Evolutionary conservation across 768 basidiomycete species (phyloP).

Genomic region (Mycena galericulata): DNA sequence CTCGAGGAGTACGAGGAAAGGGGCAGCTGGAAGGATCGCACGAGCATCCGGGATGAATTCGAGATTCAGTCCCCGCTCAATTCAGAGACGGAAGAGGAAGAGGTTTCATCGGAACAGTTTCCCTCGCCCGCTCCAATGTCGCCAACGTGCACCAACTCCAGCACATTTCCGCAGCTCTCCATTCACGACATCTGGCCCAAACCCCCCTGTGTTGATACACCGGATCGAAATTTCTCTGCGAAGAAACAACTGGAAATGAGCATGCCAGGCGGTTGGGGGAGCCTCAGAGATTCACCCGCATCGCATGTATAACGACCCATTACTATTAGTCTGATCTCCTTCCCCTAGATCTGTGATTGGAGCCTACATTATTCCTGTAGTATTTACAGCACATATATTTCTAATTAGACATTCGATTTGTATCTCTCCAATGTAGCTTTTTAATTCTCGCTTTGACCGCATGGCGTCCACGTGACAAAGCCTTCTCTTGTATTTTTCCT

Average conservation of each 20-base stretch:
- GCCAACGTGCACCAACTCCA: conserved; percentile 29
- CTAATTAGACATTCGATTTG: conserved; percentile 37
- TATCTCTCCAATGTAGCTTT: conserved; percentile 27
- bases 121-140: conserved; percentile 35
- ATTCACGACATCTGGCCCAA: conserved; percentile 33
- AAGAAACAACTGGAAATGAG: conserved; percentile 44
- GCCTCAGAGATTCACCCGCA: conserved; percentile 18
- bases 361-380: conserved; percentile 22
- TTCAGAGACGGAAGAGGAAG: conserved; percentile 27
- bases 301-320: not conserved
- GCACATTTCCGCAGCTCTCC: conserved; percentile 33
- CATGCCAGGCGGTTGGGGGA: conserved; percentile 57
- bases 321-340: conserved; percentile 14
- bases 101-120: conserved; percentile 31
- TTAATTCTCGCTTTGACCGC: not conserved
- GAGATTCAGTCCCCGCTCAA: conserved; percentile 21
- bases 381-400: conserved; percentile 24
- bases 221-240: conserved; percentile 5
- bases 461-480: not conserved
- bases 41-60: conserved; percentile 26
- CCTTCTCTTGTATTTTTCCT: not conserved
- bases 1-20: conserved; percentile 60
- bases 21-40: conserved; percentile 60
- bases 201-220: conserved; percentile 19
- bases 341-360: conserved; percentile 6